A percentile compares a stretch with the other conserved stretches of the same genome.
phyloP scores from a whole-genome alignment of 2,329 filamentous ascomycete genomes.

The Cladobotryum mycophilum region DNA sequence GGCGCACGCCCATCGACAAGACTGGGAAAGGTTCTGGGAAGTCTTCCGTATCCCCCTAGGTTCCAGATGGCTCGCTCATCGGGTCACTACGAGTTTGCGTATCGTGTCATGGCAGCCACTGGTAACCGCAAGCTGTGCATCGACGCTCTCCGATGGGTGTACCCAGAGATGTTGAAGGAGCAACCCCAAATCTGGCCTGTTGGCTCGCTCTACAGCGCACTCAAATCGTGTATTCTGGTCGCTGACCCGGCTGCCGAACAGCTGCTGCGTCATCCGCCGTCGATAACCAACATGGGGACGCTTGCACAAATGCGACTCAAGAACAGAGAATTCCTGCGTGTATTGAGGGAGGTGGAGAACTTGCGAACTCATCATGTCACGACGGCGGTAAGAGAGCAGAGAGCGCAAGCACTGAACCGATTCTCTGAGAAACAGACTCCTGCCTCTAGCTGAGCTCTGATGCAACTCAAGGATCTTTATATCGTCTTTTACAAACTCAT shows the following conservation, averaged over 20 bases:
- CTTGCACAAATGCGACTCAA: slow-evolving; percentile 17
- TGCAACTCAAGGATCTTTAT: background rate
- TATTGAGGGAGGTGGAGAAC: slow-evolving; percentile 27
- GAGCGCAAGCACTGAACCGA: slow-evolving; percentile 11
- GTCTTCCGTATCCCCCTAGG: slow-evolving; percentile 51
- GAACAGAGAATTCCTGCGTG: slow-evolving; percentile 27
- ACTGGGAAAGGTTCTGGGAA: slow-evolving; percentile 56
- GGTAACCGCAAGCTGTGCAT: slow-evolving; percentile 38
- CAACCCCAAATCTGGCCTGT: slow-evolving; percentile 39
- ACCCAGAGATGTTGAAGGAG: slow-evolving; percentile 56
- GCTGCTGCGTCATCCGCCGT: slow-evolving; percentile 18
- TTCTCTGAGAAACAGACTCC: slow-evolving; percentile 3
- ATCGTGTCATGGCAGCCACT: slow-evolving; percentile 40
- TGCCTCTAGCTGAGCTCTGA: background rate
- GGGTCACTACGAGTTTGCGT: slow-evolving; percentile 51
- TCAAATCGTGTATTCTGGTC: slow-evolving; percentile 50
- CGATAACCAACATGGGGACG: background rate
- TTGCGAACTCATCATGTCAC: slow-evolving; percentile 13
- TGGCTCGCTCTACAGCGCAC: slow-evolving; percentile 37
- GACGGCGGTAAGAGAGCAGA: slow-evolving; percentile 13
- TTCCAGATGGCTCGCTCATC: slow-evolving; percentile 42
- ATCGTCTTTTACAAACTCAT: background rate
- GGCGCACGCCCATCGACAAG: slow-evolving; percentile 38
- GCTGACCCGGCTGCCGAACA: slow-evolving; percentile 46
- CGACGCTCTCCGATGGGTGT: slow-evolving; percentile 44